Conservation (phyloP, 2,329 filamentous ascomycete species). For the Achaetomium macrosporum region DNA sequence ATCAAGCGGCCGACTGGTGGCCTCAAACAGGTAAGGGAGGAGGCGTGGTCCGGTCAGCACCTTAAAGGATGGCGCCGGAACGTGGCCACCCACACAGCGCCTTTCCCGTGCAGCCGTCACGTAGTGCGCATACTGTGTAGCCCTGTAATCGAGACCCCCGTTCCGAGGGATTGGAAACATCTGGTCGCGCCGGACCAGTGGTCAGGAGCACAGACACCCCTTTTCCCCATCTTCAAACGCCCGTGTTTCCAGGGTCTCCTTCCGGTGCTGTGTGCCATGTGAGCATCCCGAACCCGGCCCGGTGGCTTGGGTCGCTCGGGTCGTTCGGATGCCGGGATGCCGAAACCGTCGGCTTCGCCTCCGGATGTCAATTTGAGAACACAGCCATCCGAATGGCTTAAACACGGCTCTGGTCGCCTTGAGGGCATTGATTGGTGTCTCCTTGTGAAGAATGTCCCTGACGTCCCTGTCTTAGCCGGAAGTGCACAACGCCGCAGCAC, state of each 20-base stretch:
- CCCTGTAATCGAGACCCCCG: slow-evolving; percentile 12
- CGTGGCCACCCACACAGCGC: slow-evolving; percentile 1
- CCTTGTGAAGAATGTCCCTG: no score
- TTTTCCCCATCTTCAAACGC: no score
- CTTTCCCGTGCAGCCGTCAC: neutral
- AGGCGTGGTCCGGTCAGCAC: slow-evolving; percentile 17
- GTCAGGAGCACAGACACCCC: no score
- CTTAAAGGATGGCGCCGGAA: slow-evolving; percentile 9
- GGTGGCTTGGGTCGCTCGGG: slow-evolving; percentile 2
- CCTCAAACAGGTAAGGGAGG: neutral
- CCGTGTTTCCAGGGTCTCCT: neutral
- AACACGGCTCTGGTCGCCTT: neutral
- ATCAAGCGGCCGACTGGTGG: neutral
- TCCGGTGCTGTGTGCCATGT: neutral
- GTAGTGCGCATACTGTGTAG: neutral
- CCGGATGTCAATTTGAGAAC: neutral
- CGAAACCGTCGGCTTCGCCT: neutral
- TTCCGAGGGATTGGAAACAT: slow-evolving; percentile 9
- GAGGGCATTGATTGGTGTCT: neutral
- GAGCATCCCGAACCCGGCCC: neutral
- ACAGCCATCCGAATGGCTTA: slow-evolving; percentile 1
- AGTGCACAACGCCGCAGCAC: no score
- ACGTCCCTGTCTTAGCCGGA: no score
- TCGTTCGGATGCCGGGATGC: neutral
- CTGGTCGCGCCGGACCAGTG: neutral